Base-by-base conservation (phyloP, 208 protist species). In the Acanthamoeba rhysodes region DNA sequence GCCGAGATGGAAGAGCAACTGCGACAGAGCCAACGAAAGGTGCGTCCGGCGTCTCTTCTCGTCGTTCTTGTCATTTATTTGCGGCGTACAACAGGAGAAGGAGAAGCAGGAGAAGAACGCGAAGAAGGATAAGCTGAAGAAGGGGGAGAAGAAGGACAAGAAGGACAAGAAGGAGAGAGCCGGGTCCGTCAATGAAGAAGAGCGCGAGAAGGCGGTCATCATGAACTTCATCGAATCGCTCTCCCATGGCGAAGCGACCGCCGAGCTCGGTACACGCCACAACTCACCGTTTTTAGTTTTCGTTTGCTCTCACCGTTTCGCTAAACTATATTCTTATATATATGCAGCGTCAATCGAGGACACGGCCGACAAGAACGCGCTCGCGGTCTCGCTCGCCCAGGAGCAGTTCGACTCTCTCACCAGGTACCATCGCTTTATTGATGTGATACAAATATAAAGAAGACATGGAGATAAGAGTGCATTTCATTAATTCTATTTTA, bases 371-470 rank as follows among this genome's bases (percentile, higher is more conserved):
- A 53, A 59, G 45, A 37, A 87, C 41, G 48, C 12, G 48, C 24
- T 87, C 12, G 64, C 87, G 18, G 24, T 92, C 32, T 92, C 87
- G 32, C 57, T 92, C 20, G 87, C 87, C 22, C 50, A 92, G 20
- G 57, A 92, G 57, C 87, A 92, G 37, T 92, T 92, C 27, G 87
- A 92, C 14, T 76, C 62, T 14, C 64, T 92, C 8, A 27, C 9
- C 55, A 72, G 37, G 87, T 92, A 22, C 32, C 4, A 27, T 41
- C 18, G 12, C 2, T 22, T 55, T 18, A 41, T 0, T 24, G 0
- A 76, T 16, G 0, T 4, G 0, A 76, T 16, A 6, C 2, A 76
- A 5, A 29, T 62, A 32, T 88, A 24, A 45, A 10, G 9, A 5
- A 8, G 2, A 45, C 5, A 50, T 50, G 16, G 7, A 50, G 0